phyloP scores from a whole-genome alignment of 1,284 basidiomycete species.

The Tremellales sp. region DNA sequence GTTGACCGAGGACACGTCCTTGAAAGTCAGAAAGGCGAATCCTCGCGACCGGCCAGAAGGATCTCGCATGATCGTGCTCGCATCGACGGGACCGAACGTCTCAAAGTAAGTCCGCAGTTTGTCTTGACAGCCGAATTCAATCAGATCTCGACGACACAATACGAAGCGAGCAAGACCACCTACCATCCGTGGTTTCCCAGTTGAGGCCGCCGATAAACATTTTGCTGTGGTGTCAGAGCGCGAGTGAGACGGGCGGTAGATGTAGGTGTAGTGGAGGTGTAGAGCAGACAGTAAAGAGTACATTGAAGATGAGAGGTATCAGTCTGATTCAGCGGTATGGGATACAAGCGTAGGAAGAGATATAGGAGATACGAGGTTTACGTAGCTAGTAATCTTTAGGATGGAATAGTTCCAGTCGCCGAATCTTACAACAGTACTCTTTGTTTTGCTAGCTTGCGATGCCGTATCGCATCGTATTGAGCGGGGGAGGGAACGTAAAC shows the following conservation, averaged over 20 bases:
- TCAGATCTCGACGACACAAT: background rate
- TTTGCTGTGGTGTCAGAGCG: slow-evolving; percentile 62
- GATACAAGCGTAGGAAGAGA: background rate
- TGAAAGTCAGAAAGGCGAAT: slow-evolving; percentile 91
- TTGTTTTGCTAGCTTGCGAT: slow-evolving; percentile 28
- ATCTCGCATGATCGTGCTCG: slow-evolving; percentile 94
- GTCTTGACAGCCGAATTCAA: slow-evolving; percentile 55
- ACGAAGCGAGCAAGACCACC: slow-evolving; percentile 19
- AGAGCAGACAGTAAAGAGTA: slow-evolving; percentile 1
- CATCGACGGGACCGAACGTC: slow-evolving; percentile 85
- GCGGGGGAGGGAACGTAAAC: slow-evolving; percentile 52
- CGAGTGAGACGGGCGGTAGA: background rate
- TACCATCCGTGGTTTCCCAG: slow-evolving; percentile 94
- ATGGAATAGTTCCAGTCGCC: background rate
- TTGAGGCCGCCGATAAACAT: slow-evolving; percentile 97
- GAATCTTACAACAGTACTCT: background rate
- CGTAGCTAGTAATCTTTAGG: background rate
- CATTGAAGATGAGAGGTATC: slow-evolving; percentile 6
- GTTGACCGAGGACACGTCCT: slow-evolving; percentile 79
- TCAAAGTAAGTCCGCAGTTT: slow-evolving; percentile 77
- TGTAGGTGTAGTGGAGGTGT: slow-evolving; percentile 12
- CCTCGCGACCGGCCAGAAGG: slow-evolving; percentile 82
- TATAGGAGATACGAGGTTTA: background rate
- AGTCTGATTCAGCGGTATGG: slow-evolving; percentile 13
- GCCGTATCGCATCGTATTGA: slow-evolving; percentile 43